A percentile compares a stretch with the other conserved stretches of the same genome.
These are phyloP conservation scores for Starmerella bacillaris DNA, from an alignment of 805 yeast species.

Conservation along the genomic window DNA sequence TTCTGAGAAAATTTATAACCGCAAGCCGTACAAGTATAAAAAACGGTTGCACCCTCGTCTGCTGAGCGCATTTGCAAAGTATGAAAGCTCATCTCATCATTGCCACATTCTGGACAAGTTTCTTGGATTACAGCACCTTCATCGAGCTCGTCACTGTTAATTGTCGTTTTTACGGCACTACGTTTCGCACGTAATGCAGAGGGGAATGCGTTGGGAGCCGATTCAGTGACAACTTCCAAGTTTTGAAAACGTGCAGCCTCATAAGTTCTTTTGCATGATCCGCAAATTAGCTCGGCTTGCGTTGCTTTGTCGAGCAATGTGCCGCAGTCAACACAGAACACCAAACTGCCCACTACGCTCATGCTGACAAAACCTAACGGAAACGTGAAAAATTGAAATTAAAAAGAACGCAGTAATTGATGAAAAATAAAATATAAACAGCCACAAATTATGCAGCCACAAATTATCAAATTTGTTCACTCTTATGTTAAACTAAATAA, in stretches of 20 bases:
- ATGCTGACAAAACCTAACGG: constrained; percentile 24
- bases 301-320: constrained; percentile 58
- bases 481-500: too few species aligned
- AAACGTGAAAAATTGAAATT: background rate
- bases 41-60: constrained; percentile 97
- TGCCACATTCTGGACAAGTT: constrained; percentile 95
- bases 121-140: constrained; percentile 96
- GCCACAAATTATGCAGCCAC: too few species aligned
- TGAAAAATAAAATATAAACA: too few species aligned
- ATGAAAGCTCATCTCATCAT: constrained; percentile 96
- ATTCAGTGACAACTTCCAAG: constrained; percentile 69
- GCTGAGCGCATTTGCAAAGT: constrained; percentile 93
- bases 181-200: constrained; percentile 61
- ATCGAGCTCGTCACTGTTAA: constrained; percentile 59
- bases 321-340: constrained; percentile 88
- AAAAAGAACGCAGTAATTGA: too few species aligned
- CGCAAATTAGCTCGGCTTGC: constrained; percentile 27
- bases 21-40: constrained; percentile 88
- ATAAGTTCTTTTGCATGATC: constrained; percentile 30
- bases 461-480: too few species aligned
- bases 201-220: constrained; percentile 89
- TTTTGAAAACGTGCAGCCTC: constrained; percentile 41
- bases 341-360: constrained; percentile 92
- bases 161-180: constrained; percentile 75
- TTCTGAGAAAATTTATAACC: constrained; percentile 88